A percentile compares a stretch with the other conserved stretches of the same genome.
Conservation (phyloP, 2,329 filamentous ascomycete species). For the Clarireedia sp. region DNA sequence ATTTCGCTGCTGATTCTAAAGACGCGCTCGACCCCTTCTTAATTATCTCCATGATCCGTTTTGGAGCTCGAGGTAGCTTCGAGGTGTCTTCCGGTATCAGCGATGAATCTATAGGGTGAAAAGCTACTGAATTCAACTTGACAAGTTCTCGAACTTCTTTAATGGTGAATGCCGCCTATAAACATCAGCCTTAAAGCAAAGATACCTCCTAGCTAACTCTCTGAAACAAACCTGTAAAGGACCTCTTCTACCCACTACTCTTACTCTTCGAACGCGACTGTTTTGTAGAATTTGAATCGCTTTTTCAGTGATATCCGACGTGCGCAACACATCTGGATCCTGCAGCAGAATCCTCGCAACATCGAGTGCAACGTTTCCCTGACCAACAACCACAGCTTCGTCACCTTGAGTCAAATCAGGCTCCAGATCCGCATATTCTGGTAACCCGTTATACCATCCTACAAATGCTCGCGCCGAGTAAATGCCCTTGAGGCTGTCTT, state of each 20-base stretch:
- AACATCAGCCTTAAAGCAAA: conserved; percentile 7
- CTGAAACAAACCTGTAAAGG: conserved; percentile 63
- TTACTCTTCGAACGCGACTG: conserved; percentile 71
- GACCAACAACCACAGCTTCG: conserved; percentile 80
- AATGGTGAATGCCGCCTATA: conserved; percentile 82
- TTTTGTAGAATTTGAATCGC: conserved; percentile 65
- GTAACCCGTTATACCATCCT: conserved; percentile 96
- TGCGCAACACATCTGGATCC: conserved; percentile 61
- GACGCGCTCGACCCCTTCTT: conserved; percentile 58
- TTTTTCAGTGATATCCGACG: conserved; percentile 83
- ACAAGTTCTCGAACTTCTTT: conserved; percentile 89
- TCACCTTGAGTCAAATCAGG: conserved; percentile 69
- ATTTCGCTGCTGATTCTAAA: conserved; percentile 44
- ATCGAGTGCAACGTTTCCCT: conserved; percentile 93
- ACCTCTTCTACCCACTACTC: conserved; percentile 81
- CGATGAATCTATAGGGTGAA: conserved; percentile 57
- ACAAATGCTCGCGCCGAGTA: conserved; percentile 90
- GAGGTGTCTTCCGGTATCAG: conserved; percentile 62
- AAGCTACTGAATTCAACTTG: conserved; percentile 63
- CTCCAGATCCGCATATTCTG: conserved; percentile 65
- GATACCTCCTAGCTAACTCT: background rate
- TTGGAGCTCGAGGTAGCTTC: conserved; percentile 65
- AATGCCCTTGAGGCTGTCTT: conserved; percentile 62
- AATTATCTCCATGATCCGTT: conserved; percentile 73
- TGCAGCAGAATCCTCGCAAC: conserved; percentile 82